These are phyloP conservation scores for Diplosphaera chodatii DNA, from an alignment of 139 green algal species.

Conservation along the genomic window DNA sequence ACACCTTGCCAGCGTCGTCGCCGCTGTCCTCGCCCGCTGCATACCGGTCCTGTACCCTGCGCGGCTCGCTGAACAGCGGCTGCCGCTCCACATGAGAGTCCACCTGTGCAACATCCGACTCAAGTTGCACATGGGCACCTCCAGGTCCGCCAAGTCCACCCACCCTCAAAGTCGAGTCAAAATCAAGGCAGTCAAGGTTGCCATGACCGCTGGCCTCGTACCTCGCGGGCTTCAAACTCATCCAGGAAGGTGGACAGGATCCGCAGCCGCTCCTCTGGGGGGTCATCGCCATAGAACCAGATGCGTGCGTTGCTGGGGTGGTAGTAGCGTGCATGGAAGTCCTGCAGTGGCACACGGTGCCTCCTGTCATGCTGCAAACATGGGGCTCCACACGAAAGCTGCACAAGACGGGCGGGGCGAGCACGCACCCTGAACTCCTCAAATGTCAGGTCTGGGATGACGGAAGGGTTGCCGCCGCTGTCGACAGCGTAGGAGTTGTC, in stretches of 20 bases:
- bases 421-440: constrained; percentile 83
- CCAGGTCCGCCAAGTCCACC: too few relatives aligned
- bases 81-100: constrained; percentile 75
- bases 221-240: constrained; percentile 64
- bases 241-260: constrained; percentile 73
- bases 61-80: constrained; percentile 50
- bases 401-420: too few relatives aligned
- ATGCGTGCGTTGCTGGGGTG: constrained; percentile 91
- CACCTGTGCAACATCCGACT: constrained; percentile 18
- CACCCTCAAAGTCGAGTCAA: too few relatives aligned
- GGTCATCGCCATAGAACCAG: constrained; percentile 99
- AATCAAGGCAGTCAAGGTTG: too few relatives aligned
- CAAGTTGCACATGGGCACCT: too few relatives aligned
- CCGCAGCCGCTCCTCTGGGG: constrained; percentile 74
- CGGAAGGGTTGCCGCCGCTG: constrained; percentile 82
- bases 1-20: constrained; percentile 54
- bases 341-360: constrained; percentile 23
- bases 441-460: constrained; percentile 93
- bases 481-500: constrained; percentile 88
- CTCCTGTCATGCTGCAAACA: too few relatives aligned
- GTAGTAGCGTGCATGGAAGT: constrained; percentile 95
- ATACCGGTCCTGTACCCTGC: constrained; percentile 36
- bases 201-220: too few relatives aligned
- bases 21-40: constrained; percentile 47
- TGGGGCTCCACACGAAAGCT: too few relatives aligned